Percentiles rank a stretch among this genome's conserved stretches.
These are phyloP conservation scores for Rutstroemia sp. DNA, from an alignment of 2,329 filamentous ascomycete genomes.

Conservation along the genomic window DNA sequence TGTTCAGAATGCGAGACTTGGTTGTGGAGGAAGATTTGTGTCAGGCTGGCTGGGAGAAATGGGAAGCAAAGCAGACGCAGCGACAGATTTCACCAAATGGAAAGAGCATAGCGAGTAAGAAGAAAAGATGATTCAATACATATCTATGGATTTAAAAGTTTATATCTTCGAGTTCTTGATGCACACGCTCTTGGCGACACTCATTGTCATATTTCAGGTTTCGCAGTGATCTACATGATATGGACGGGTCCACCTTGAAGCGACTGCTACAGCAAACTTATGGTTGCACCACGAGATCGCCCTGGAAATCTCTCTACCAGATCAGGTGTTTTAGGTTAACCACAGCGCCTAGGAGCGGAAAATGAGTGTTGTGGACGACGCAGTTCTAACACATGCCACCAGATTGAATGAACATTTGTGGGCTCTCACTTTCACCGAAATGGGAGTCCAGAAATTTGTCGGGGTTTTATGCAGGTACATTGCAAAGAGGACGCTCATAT, in stretches of 20 bases:
- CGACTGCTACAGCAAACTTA: too few species aligned
- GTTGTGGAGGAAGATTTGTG: constrained; percentile 81
- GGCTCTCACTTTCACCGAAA: neutral
- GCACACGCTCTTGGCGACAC: too few species aligned
- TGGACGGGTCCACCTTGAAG: too few species aligned
- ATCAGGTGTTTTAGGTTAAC: too few species aligned
- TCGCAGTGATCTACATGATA: too few species aligned
- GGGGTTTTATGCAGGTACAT: neutral
- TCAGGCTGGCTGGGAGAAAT: constrained; percentile 90
- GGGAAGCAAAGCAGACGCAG: constrained; percentile 47
- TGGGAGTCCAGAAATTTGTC: neutral
- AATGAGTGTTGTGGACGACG: neutral
- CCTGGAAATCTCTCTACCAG: too few species aligned
- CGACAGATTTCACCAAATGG: constrained; percentile 27
- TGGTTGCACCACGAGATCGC: too few species aligned
- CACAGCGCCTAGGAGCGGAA: too few species aligned
- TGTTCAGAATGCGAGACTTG: constrained; percentile 72
- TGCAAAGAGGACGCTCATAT: neutral
- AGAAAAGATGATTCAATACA: constrained; percentile 16
- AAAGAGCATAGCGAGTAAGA: constrained; percentile 12
- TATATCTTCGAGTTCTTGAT: too few species aligned
- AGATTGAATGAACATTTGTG: neutral
- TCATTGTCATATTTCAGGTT: too few species aligned
- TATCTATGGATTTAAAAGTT: too few species aligned
- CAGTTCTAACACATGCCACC: neutral